Conservation (phyloP, 306 rosid genomes). For the Cucurbita pepo region DNA sequence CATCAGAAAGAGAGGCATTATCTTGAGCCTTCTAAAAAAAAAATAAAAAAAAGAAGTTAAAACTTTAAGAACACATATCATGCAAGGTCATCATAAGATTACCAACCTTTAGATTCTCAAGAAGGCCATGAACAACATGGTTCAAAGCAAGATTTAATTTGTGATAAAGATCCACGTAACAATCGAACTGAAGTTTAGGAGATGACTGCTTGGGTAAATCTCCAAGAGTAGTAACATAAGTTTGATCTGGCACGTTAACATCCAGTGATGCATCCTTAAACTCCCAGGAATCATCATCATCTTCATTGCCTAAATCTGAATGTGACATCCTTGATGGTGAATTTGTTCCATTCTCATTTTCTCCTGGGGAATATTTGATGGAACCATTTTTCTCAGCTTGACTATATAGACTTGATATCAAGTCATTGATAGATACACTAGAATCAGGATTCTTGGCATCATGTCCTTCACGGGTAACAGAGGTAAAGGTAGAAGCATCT, state of each 20-base stretch:
- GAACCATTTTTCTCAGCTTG: constrained; percentile 44
- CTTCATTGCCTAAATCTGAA: constrained; percentile 28
- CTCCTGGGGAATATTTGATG: constrained; percentile 21
- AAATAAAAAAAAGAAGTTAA: constrained; percentile 10
- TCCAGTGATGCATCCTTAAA: constrained; percentile 47
- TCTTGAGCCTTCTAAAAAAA: constrained; percentile 33
- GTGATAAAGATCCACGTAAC: constrained; percentile 44
- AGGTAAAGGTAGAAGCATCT: constrained; percentile 22
- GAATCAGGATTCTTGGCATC: constrained; percentile 19
- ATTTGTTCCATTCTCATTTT: constrained; percentile 19
- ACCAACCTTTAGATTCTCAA: constrained; percentile 55
- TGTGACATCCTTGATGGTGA: constrained; percentile 14
- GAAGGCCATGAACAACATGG: constrained; percentile 28
- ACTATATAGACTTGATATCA: constrained; percentile 63
- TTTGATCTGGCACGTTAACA: constrained; percentile 12
- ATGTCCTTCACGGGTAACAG: constrained; percentile 18
- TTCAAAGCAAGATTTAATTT: constrained; percentile 50
- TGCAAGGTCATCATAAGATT: constrained; percentile 7
- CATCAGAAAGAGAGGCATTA: constrained; percentile 31
- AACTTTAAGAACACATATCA: constrained; percentile 2
- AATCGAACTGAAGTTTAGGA: constrained; percentile 23
- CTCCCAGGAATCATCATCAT: constrained; percentile 61
- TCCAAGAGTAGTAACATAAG: constrained; percentile 21
- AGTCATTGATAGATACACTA: constrained; percentile 46
- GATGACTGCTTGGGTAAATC: constrained; percentile 17